Evolutionary conservation across 2,329 filamentous ascomycete genomes (phyloP).

Genomic region (Akanthomyces dipterigenus): DNA sequence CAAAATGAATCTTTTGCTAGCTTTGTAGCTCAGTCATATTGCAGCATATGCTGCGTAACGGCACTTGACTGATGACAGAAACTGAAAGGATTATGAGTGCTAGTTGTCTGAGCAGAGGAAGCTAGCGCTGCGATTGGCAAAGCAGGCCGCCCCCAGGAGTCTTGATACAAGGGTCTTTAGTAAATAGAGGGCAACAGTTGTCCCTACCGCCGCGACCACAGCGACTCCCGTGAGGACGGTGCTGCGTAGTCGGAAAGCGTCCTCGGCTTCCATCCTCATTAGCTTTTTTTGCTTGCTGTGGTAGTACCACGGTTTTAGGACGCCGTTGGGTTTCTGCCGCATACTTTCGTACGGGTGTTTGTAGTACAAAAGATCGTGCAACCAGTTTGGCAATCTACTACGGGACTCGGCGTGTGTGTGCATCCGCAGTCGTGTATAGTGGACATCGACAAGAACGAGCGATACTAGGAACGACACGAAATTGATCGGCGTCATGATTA

Average conservation of each 20-base stretch:
- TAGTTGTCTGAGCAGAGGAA: too few relatives aligned
- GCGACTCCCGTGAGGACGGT: conserved; percentile 46
- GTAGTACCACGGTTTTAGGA: conserved; percentile 35
- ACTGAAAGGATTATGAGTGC: too few relatives aligned
- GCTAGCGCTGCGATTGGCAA: too few relatives aligned
- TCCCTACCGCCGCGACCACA: conserved; percentile 24
- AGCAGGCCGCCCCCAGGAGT: not conserved
- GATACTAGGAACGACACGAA: conserved; percentile 60
- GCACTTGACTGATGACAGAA: not conserved
- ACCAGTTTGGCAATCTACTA: conserved; percentile 31
- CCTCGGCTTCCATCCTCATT: conserved; percentile 53
- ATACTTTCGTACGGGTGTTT: conserved; percentile 32
- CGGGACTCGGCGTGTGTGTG: conserved; percentile 26
- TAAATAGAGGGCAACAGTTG: conserved; percentile 22
- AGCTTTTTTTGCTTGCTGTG: conserved; percentile 54
- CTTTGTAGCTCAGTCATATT: too few relatives aligned
- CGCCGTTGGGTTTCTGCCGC: conserved; percentile 14
- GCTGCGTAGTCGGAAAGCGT: conserved; percentile 55
- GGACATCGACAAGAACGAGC: conserved; percentile 54
- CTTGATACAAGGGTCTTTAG: not conserved
- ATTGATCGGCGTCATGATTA: conserved; percentile 55
- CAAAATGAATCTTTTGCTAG: not conserved
- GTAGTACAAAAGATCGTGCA: conserved; percentile 35
- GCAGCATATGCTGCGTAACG: not conserved
- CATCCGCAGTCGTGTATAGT: conserved; percentile 45